These are phyloP conservation scores for Tetraselmis chui DNA, from an alignment of 139 green algal genomes.

Conservation along the genomic window DNA sequence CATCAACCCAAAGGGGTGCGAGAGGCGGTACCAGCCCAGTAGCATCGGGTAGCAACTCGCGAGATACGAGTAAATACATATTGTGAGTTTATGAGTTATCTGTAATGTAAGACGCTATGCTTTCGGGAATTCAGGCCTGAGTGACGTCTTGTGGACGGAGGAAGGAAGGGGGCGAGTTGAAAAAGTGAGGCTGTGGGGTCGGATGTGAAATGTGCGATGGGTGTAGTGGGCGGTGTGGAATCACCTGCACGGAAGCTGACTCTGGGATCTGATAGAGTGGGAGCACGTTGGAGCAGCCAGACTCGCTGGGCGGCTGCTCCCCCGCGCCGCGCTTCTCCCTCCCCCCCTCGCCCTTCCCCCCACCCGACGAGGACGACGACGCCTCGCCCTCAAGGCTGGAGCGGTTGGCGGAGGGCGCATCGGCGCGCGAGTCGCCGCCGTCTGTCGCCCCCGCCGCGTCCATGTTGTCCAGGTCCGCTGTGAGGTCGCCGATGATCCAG, in stretches of 20 bases:
- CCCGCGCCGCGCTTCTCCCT: not conserved
- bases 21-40: too few relatives aligned
- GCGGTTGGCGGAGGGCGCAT: not conserved
- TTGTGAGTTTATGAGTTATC: too few relatives aligned
- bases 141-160: too few relatives aligned
- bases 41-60: too few relatives aligned
- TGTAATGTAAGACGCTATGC: too few relatives aligned
- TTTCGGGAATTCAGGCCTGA: too few relatives aligned
- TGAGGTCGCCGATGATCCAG: not conserved
- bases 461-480: not conserved
- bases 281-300: not conserved
- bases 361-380: not conserved
- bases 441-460: not conserved
- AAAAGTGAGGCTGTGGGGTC: too few relatives aligned
- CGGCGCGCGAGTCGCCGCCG: not conserved
- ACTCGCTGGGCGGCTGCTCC: not conserved
- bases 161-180: too few relatives aligned
- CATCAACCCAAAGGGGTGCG: too few relatives aligned
- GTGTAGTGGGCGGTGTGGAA: too few relatives aligned
- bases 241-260: not conserved
- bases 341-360: not conserved
- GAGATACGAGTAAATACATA: too few relatives aligned
- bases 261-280: not conserved
- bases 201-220: too few relatives aligned
- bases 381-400: not conserved